Base-by-base conservation (phyloP, 805 yeast genomes). In the Priceomyces carsonii region DNA sequence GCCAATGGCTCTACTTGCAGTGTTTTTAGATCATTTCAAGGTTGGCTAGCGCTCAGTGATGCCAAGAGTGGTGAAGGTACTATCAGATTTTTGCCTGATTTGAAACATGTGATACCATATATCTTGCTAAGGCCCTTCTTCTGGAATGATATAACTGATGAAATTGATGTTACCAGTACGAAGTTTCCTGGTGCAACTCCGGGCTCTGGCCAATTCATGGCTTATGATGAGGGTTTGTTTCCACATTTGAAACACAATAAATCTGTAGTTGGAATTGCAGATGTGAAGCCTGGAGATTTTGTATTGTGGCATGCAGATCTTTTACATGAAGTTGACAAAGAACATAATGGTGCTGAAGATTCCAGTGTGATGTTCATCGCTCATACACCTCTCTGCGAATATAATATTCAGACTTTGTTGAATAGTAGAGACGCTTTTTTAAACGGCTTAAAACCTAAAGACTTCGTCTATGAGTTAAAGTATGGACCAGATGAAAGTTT, bases 241-340 rank as follows among this genome's bases (percentile, higher is more conserved):
- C 73, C 71, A 2, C 70, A 64, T 27, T 44, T 69, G 21, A 33
- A 56, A 1, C 59, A 58, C 16, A 41, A 45, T 1, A 36, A 44
- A 12, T 33, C 56, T 5, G 55, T 67, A 51, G 57, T 60, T 12
- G 48, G 61, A 2, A 48, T 66, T 24, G 73, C 75, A 6, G 40
- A 50, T 14, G 69, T 71, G 10, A 33, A 57, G 2, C 66, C 69
- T 10, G 75, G 75, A 4, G 72, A 68, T 38, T 54, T 56, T 36
- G 71, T 70, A 1, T 58, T 59, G 32, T 69, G 74, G 74, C 75
- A 70, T 43, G 53, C 63, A 34, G 74, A 69, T 40, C 34, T 55
- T 26, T 54, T 60, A 13, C 75, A 70, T 43, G 63, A 62, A 10
- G 73, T 70, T 18, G 73, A 69, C 31, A 42, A 51, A 8, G 57